Evolutionary conservation across 2,329 filamentous ascomycete genomes (phyloP), one percentile per base, ranked within the genome.

Genomic region (Passalora sequoiae): DNA sequence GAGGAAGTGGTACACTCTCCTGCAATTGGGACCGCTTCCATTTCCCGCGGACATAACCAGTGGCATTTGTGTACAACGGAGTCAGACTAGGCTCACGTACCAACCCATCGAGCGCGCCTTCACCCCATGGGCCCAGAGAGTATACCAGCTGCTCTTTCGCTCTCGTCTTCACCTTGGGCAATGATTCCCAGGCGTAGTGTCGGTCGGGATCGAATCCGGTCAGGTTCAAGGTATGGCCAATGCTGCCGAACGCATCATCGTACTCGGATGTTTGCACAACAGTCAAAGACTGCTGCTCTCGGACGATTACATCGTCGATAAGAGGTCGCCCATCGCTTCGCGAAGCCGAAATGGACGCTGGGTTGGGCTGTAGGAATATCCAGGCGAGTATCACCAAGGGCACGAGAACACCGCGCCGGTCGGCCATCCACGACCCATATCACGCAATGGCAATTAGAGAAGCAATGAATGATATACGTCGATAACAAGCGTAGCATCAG

Each of bases 131-230:
- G 15, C 69, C 68, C 17, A 73, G 51, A 28, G 67, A 56, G 41
- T 64, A 59, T 38, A 58, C 58, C 15, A 74, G 60, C 50, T 75
- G 82, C 54, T 81, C 72, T 43, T 77, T 70, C 42, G 81, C 85
- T 51, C 77, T 76, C 47, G 81, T 68, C 60, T 78, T 80, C 46
- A 89, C 87, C 1, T 71, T 67, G 0, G 71, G 70, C 16, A 96
- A 69, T 44, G 88, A 74, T 24, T 82, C 76, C 89, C 89, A 96
- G 1, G 79, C 83, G 64, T 86, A 87, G 4, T 77, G 80, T 66
- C 94, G 85, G 15, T 80, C 75, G 35, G 79, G 69, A 37, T 84
- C 77, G 49, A 94, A 81, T 1, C 91, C 91, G 2, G 86, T 86
- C 39, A 95, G 69, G 39, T 73, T 73, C 33, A 57, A 38, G 12